A percentile compares a stretch with the other conserved stretches of the same genome.
Evolutionary conservation across 208 protist species (phyloP).

Genomic region (Crithidia bombi): DNA sequence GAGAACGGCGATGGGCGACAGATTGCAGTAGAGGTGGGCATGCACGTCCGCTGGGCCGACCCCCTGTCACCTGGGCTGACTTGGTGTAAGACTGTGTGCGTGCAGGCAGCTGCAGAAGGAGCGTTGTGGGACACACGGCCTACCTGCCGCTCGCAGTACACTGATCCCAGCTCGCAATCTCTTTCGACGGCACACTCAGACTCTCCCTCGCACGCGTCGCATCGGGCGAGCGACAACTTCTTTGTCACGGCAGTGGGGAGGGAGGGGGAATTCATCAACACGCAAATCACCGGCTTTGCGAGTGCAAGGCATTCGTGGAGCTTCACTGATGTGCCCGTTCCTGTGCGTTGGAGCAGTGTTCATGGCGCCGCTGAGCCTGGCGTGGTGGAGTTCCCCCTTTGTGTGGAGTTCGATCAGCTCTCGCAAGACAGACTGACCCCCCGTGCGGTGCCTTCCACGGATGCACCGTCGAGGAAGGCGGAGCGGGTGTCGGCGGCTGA

Average conservation of each 20-base stretch:
- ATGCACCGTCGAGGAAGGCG: not conserved
- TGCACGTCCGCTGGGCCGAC: constrained; percentile 6
- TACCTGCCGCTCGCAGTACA: constrained; percentile 5
- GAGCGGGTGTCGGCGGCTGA: not conserved
- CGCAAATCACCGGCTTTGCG: not conserved
- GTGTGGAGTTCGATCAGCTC: constrained; percentile 26
- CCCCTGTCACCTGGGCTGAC: not conserved
- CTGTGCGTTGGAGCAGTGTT: constrained; percentile 28
- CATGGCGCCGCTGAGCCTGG: not conserved
- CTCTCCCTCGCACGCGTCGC: not conserved
- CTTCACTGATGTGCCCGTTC: constrained; percentile 23
- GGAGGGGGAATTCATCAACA: not conserved
- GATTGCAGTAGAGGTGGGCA: constrained; percentile 20
- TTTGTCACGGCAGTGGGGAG: constrained; percentile 26
- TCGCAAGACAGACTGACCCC: not conserved
- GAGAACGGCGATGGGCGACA: not conserved
- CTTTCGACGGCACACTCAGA: not conserved
- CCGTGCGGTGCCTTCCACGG: not conserved
- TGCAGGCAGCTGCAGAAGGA: constrained; percentile 1
- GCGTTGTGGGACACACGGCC: constrained; percentile 24
- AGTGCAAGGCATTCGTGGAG: constrained; percentile 2
- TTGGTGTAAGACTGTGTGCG: constrained; percentile 11
- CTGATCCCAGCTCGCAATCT: not conserved
- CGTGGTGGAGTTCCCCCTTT: constrained; percentile 17
- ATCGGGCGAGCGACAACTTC: constrained; percentile 10